Base-by-base conservation (phyloP, 164 flowering plant species). In the Stephania cephalantha region DNA sequence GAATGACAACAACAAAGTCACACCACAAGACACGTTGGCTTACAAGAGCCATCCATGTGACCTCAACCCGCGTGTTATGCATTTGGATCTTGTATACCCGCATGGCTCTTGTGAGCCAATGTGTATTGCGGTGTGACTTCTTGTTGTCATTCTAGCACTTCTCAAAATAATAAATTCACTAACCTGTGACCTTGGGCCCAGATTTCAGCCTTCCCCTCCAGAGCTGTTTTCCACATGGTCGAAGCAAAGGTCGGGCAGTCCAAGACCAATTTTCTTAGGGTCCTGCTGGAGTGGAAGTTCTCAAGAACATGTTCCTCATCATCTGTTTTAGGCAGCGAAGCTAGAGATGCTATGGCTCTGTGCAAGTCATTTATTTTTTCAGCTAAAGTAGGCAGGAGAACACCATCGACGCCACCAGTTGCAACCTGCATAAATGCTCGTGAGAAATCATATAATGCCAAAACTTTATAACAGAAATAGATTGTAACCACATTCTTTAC, bases 181-280 rank as follows among this genome's bases (percentile, higher is more conserved):
- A 73, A 95, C 99, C 99, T 91, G 92, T 93, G 97, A 71, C 97
- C 99, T 74, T 87, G 79, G 22, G 93, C 91, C 98, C 97, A 96
- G 30, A 64, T 65, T 76, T 82, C 73, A 74, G 84, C 85, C 17
- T 88, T 96, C 75, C 97, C 98, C 81, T 84, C 46, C 20, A 96
- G 81, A 58, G 98, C 97, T 46, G 48, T 78, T 72, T 83, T 85
- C 97, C 97, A 96, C 12, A 92, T 76, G 46, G 84, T 84, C 69
- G 85, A 61, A 45, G 99, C 98, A 80, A 96, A 96, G 22, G 82
- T 30, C 22, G 98, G 89, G 80, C 88, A 89, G 71, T 94, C 94
- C 84, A 96, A 78, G 48, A 92, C 79, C 65, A 96, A 81, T 79
- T 90, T 94, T 78, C 95, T 87, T 61, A 96, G 87, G 72, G 87